phyloP scores from a whole-genome alignment of 2,329 filamentous ascomycete genomes.

The Ceratocystis harringtonii region DNA sequence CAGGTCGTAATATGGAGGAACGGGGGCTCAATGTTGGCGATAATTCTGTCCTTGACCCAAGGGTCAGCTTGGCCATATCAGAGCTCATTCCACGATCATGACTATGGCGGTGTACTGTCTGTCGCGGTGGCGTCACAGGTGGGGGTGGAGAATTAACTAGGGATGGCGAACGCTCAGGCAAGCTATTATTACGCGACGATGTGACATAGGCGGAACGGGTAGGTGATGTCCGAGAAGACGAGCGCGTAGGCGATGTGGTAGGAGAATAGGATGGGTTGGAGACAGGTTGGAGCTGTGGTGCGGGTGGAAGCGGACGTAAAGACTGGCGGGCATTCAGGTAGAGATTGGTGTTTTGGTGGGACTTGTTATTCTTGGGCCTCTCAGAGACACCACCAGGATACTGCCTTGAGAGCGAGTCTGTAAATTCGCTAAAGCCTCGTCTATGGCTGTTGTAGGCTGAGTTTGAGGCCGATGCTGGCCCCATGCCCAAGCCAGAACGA shows the following conservation, averaged over 20 bases:
- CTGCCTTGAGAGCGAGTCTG: slow-evolving; percentile 33
- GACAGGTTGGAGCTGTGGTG: slow-evolving; percentile 31
- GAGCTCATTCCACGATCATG: slow-evolving; percentile 50
- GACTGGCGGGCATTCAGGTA: slow-evolving; percentile 64
- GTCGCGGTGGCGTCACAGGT: slow-evolving; percentile 12
- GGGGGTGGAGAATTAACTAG: slow-evolving; percentile 6
- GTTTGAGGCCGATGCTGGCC: slow-evolving; percentile 39
- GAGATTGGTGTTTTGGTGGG: slow-evolving; percentile 40
- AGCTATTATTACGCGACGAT: not conserved
- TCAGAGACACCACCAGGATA: slow-evolving; percentile 12
- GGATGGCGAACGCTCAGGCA: slow-evolving; percentile 6
- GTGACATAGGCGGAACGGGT: slow-evolving; percentile 11
- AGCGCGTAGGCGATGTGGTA: slow-evolving; percentile 12
- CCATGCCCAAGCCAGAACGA: not conserved
- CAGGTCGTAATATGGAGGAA: slow-evolving; percentile 45
- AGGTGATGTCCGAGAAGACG: slow-evolving; percentile 14
- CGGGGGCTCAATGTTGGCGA: slow-evolving; percentile 27
- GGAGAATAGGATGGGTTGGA: slow-evolving; percentile 5
- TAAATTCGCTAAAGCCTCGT: slow-evolving; percentile 61
- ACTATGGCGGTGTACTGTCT: slow-evolving; percentile 9
- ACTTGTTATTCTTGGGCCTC: slow-evolving; percentile 8
- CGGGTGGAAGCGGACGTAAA: slow-evolving; percentile 57
- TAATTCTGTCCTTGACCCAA: slow-evolving; percentile 31
- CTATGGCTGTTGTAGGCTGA: slow-evolving; percentile 41
- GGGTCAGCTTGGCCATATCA: slow-evolving; percentile 42